These are phyloP conservation scores for Irpex sp. DNA, from an alignment of 1,284 basidiomycete species.

Conservation along the genomic window DNA sequence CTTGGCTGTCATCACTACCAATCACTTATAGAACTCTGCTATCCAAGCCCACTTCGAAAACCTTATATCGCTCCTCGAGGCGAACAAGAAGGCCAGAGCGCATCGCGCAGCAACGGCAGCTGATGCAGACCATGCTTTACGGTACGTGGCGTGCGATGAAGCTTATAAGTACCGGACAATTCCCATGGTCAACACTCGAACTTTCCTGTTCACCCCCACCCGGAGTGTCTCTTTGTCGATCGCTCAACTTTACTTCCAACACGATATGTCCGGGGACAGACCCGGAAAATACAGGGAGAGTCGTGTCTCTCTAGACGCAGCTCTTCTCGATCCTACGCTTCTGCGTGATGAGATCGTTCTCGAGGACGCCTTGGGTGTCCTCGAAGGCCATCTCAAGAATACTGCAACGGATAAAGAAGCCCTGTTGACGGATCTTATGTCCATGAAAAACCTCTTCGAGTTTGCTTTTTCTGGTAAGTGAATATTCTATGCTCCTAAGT, in stretches of 20 bases:
- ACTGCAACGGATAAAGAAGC: neutral
- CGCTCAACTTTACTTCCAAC: too few species aligned
- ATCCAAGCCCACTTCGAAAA: too few species aligned
- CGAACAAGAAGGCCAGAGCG: too few species aligned
- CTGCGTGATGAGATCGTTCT: conserved; percentile 13
- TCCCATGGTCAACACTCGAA: neutral
- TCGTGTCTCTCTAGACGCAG: conserved; percentile 3
- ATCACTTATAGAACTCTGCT: too few species aligned
- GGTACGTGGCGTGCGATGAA: too few species aligned
- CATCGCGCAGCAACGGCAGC: too few species aligned
- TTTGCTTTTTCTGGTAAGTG: neutral
- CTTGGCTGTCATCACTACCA: too few species aligned
- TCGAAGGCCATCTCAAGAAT: conserved; percentile 12
- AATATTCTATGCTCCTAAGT: neutral
- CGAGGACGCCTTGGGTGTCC: conserved; percentile 9
- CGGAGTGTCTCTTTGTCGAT: too few species aligned
- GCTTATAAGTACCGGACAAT: neutral
- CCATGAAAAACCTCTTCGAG: neutral
- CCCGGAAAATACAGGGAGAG: too few species aligned
- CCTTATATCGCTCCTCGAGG: too few species aligned
- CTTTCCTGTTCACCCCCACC: neutral
- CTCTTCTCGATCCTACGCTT: conserved; percentile 1
- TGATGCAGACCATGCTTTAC: too few species aligned
- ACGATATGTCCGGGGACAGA: too few species aligned
- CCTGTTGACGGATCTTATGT: neutral